Base-by-base conservation (phyloP, 2,329 filamentous ascomycete genomes). In the Periconia digitata region DNA sequence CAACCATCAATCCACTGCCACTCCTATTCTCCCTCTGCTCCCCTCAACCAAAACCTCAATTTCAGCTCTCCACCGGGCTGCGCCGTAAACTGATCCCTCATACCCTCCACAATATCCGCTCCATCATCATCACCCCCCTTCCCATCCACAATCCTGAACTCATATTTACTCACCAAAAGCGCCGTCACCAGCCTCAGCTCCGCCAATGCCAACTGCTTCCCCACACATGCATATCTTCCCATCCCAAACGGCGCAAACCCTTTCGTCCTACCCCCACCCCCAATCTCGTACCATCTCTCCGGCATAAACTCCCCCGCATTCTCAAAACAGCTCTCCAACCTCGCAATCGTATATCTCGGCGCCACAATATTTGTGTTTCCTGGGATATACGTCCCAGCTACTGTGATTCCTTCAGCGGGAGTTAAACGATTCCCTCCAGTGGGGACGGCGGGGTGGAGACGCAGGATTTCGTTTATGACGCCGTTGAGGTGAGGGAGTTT, bases 391-490 rank as follows among this genome's bases (percentile, higher is more conserved):
- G 43, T 55, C 12, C 41, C 39, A 12, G 15, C 42, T 13, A 55
- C 29, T 1, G 69, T 47, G 3, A 71, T 43, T 1, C 68, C 68
- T 20, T 62, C 44, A 1, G 56, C 47, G 8, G 73, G 73, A 0
- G 72, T 72, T 1, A 58, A 42, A 2, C 73, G 66, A 2, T 58
- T 59, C 5, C 58, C 55, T 2, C 66, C 68, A 13, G 59, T 62
- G 2, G 67, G 56, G 0, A 72, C 53, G 1, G 70, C 62, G 1
- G 72, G 70, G 20, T 73, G 65, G 8, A 75, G 47, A 0, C 74
- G 56, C 44, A 70, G 40, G 3, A 44, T 47, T 35, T 49, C 43
- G 37, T 36, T 36, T 18, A 49, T 42, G 29, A 47, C 13, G 27
- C 54, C 2, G 60, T 66, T 48, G 3, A 49, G 27, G 8, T 36